These are phyloP conservation scores for Trametes cinnabarina DNA, from an alignment of 768 basidiomycete species.

Conservation along the genomic window DNA sequence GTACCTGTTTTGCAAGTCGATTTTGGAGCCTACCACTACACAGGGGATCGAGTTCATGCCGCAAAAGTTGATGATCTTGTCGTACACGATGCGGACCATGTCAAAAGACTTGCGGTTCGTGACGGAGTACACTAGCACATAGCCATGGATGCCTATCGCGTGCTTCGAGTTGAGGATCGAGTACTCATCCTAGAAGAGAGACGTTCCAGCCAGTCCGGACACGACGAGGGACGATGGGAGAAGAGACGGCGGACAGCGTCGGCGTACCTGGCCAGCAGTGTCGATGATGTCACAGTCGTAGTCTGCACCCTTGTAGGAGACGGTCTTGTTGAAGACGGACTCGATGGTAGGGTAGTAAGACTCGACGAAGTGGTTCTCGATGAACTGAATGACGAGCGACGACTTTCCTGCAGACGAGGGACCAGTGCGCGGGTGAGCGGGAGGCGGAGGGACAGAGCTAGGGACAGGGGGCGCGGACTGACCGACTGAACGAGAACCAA, in stretches of 20 bases:
- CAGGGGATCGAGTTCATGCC: conserved; percentile 84
- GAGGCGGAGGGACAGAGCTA: not conserved
- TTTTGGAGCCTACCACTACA: conserved; percentile 92
- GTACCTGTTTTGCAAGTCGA: conserved; percentile 75
- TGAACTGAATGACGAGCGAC: conserved; percentile 89
- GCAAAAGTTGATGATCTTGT: conserved; percentile 89
- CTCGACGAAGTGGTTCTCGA: conserved; percentile 89
- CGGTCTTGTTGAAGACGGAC: conserved; percentile 78
- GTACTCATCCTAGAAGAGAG: conserved; percentile 79
- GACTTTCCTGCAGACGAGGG: conserved; percentile 70
- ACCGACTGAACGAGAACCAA: conserved; percentile 90
- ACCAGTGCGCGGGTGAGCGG: not conserved
- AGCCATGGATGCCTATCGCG: conserved; percentile 96
- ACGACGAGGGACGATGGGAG: conserved; percentile 2
- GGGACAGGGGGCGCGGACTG: conserved; percentile 31
- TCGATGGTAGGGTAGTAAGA: conserved; percentile 97
- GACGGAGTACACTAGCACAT: conserved; percentile 94
- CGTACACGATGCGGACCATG: conserved; percentile 90
- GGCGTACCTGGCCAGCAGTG: conserved; percentile 89
- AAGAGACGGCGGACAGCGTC: not conserved
- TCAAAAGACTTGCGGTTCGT: conserved; percentile 87
- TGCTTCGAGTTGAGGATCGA: conserved; percentile 91
- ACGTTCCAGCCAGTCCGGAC: conserved; percentile 1
- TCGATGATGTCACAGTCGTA: conserved; percentile 98
- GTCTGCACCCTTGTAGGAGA: conserved; percentile 84